A percentile compares a stretch with the other conserved stretches of the same genome.
phyloP scores from a whole-genome alignment of 257 asterid genomes.

The Solanum phureja region DNA sequence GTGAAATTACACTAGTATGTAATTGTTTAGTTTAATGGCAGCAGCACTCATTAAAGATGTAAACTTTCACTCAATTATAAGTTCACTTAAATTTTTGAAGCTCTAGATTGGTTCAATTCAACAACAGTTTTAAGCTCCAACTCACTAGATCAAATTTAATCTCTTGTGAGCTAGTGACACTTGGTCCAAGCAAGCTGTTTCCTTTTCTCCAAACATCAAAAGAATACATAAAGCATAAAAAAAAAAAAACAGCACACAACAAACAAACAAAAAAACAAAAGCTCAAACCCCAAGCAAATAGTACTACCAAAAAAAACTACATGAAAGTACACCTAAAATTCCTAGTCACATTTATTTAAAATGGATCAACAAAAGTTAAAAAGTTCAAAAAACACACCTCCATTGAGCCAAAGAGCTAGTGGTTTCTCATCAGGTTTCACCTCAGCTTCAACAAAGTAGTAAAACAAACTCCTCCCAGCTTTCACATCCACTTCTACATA shows the following conservation, averaged over 20 bases:
- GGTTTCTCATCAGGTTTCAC: conserved; percentile 62
- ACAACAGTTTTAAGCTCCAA: too few species aligned
- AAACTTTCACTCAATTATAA: too few species aligned
- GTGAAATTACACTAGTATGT: too few species aligned
- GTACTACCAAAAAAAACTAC: background rate
- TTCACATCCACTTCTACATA: conserved; percentile 78
- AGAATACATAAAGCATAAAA: too few species aligned
- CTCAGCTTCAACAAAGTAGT: conserved; percentile 89
- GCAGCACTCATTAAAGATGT: too few species aligned
- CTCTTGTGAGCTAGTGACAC: too few species aligned
- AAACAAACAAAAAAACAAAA: background rate
- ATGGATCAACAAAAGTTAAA: background rate
- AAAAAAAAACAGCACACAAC: background rate
- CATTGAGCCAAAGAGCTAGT: conserved; percentile 89
- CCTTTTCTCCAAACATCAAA: too few species aligned
- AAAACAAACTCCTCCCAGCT: conserved; percentile 81
- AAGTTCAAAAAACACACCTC: conserved; percentile 33
- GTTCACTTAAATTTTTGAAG: too few species aligned
- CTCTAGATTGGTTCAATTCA: too few species aligned
- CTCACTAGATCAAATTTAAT: too few species aligned
- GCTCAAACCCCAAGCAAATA: background rate
- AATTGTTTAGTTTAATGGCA: too few species aligned
- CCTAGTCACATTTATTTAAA: background rate
- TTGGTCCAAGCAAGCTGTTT: too few species aligned
- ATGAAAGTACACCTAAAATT: background rate